Conservation (phyloP, 768 basidiomycete genomes). For the Calocera cornea region DNA sequence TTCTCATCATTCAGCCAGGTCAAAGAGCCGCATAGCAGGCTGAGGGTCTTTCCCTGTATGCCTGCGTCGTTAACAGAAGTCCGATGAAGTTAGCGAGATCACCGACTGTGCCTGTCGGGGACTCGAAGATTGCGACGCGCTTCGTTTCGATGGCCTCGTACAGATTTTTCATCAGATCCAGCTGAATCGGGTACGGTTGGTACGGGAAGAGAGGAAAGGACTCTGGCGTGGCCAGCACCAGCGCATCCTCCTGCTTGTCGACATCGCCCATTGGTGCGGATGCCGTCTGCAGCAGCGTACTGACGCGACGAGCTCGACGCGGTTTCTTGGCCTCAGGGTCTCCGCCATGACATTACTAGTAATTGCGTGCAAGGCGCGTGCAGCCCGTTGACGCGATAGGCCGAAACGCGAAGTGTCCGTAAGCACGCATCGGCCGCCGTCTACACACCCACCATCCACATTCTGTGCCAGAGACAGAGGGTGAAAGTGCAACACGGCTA, state of each 20-base stretch:
- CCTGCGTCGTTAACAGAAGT: background rate
- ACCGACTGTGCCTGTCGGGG: conserved; percentile 75
- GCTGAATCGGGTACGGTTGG: conserved; percentile 72
- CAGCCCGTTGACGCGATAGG: too few species aligned
- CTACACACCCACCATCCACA: too few species aligned
- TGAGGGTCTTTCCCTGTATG: conserved; percentile 70
- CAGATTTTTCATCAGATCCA: conserved; percentile 75
- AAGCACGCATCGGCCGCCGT: too few species aligned
- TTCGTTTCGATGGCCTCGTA: conserved; percentile 63
- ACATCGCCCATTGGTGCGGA: background rate
- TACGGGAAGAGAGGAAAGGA: conserved; percentile 75
- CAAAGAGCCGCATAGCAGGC: conserved; percentile 59
- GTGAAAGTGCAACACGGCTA: too few species aligned
- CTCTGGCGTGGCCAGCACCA: conserved; percentile 45
- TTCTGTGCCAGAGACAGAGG: too few species aligned
- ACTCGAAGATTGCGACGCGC: conserved; percentile 72
- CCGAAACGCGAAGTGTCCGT: too few species aligned
- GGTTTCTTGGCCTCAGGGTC: too few species aligned
- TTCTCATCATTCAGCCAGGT: conserved; percentile 64
- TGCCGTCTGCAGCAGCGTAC: background rate
- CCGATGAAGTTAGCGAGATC: background rate
- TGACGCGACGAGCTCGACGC: background rate
- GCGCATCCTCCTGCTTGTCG: conserved; percentile 6
- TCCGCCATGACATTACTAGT: too few species aligned
- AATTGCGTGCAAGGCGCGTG: too few species aligned